Conservation (phyloP, 192 early-diverging fungal genomes). For the Linnemannia hyalina region DNA sequence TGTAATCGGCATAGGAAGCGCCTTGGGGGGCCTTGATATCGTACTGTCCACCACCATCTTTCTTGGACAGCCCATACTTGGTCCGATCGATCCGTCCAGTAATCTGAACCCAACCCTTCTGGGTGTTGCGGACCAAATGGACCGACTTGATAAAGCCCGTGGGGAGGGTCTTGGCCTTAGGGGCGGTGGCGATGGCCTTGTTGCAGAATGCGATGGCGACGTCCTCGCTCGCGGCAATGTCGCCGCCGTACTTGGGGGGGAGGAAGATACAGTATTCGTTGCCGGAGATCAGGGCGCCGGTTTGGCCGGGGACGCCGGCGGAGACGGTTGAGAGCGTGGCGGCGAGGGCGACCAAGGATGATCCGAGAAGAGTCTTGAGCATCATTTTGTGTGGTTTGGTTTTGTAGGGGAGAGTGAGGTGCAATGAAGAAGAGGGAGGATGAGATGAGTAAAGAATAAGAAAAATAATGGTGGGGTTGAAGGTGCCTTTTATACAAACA, state of each 20-base stretch:
- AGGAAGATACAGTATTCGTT: slow-evolving; percentile 33
- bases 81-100: slow-evolving; percentile 58
- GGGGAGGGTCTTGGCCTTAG: slow-evolving; percentile 43
- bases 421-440: not conserved
- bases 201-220: slow-evolving; percentile 28
- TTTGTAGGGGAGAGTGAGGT: not conserved
- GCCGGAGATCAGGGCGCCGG: slow-evolving; percentile 13
- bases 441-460: not conserved
- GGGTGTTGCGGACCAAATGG: slow-evolving; percentile 48
- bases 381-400: not conserved
- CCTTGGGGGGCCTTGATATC: slow-evolving; percentile 44
- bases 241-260: slow-evolving; percentile 13
- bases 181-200: slow-evolving; percentile 36
- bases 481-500: not conserved
- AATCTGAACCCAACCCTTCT: slow-evolving; percentile 59
- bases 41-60: slow-evolving; percentile 57
- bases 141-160: slow-evolving; percentile 50
- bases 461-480: not conserved
- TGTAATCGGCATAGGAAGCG: slow-evolving; percentile 45
- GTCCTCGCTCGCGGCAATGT: slow-evolving; percentile 20
- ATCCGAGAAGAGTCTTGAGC: slow-evolving; percentile 1
- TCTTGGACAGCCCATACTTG: slow-evolving; percentile 28
- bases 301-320: slow-evolving; percentile 9
- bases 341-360: not conserved
- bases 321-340: not conserved